phyloP scores from a whole-genome alignment of 2,329 filamentous ascomycete genomes.

The Alternaria sp. region DNA sequence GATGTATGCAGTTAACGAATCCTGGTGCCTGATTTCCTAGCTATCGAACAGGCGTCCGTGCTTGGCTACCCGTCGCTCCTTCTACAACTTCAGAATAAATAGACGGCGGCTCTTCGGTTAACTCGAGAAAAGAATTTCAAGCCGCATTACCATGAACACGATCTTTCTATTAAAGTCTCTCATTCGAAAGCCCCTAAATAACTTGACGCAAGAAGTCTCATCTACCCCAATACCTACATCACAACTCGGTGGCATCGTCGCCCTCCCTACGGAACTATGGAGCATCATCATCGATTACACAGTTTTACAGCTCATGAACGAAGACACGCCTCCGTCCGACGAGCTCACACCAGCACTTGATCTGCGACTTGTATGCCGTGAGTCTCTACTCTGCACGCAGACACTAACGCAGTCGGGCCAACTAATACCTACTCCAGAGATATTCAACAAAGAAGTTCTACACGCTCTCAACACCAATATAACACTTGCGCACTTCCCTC shows the following conservation, averaged over 20 bases:
- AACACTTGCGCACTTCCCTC: not conserved
- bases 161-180: rapidly evolving
- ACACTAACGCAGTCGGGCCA: not conserved
- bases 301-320: not conserved
- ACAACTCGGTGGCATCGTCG: not conserved
- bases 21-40: not conserved
- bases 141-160: not conserved
- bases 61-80: not conserved
- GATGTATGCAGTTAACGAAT: not conserved
- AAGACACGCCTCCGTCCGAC: not conserved
- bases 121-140: too few relatives aligned
- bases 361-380: not conserved
- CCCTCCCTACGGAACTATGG: not conserved
- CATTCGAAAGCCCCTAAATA: not conserved
- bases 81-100: not conserved
- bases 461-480: not conserved
- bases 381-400: not conserved
- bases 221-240: not conserved
- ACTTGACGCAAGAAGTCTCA: not conserved
- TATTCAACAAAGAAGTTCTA: not conserved
- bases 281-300: not conserved
- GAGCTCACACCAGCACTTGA: not conserved
- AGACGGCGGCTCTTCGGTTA: too few relatives aligned
- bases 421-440: not conserved
- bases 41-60: not conserved